Conservation (phyloP, 148 eudicot genomes). For the Fagopyrum homotropicum region DNA sequence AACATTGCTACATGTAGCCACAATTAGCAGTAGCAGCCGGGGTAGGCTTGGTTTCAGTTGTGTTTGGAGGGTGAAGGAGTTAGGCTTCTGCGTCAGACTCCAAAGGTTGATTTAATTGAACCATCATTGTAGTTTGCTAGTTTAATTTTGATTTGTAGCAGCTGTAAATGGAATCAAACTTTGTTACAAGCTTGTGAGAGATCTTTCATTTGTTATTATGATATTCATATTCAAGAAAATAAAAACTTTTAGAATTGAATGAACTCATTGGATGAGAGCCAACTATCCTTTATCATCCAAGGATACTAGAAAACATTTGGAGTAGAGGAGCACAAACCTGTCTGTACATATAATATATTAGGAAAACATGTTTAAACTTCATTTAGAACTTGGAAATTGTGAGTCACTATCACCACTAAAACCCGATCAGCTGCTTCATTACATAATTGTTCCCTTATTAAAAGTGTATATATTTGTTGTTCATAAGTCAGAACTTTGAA, state of each 20-base stretch:
- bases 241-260: not conserved
- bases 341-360: not conserved
- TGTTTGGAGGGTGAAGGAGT: too few relatives aligned
- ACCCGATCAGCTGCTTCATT: not conserved
- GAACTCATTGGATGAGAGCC: not conserved
- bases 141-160: not conserved
- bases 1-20: too few relatives aligned
- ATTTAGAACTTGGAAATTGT: not conserved
- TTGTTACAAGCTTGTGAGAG: not conserved
- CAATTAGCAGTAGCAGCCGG: too few relatives aligned
- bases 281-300: too few relatives aligned
- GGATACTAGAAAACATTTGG: not conserved
- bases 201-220: not conserved
- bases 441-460: not conserved
- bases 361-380: not conserved
- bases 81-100: not conserved
- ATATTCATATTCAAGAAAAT: not conserved
- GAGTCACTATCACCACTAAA: not conserved
- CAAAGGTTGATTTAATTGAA: not conserved
- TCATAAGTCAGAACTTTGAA: not conserved
- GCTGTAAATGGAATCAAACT: not conserved
- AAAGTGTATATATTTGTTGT: not conserved
- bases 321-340: not conserved
- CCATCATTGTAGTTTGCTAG: not conserved
- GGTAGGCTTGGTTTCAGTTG: too few relatives aligned